Conservation (phyloP, 768 basidiomycete species). For the Leccinum variicolor region DNA sequence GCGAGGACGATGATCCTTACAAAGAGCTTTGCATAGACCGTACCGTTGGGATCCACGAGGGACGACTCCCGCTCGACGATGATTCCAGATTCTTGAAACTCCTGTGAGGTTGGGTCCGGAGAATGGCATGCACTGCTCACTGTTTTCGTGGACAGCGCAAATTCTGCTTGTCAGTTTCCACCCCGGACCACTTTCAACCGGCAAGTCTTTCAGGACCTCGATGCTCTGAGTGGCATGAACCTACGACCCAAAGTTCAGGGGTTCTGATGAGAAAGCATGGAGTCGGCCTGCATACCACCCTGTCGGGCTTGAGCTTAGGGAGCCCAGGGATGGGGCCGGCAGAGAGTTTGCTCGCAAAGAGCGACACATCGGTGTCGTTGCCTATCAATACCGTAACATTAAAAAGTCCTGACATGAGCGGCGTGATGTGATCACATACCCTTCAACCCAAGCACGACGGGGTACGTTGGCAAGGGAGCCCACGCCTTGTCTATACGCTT, state of each 20-base stretch:
- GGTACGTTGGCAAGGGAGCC: conserved; percentile 80
- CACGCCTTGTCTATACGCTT: conserved; percentile 55
- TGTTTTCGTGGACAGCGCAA: conserved; percentile 77
- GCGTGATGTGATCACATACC: conserved; percentile 30
- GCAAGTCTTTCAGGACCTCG: conserved; percentile 75
- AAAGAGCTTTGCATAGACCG: conserved; percentile 59
- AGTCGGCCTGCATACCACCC: conserved; percentile 46
- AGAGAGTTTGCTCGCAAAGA: conserved; percentile 52
- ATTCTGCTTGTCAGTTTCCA: conserved; percentile 72
- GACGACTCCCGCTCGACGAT: conserved; percentile 61
- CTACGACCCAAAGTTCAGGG: conserved; percentile 31
- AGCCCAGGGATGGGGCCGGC: conserved; percentile 54
- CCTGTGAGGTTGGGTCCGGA: background rate
- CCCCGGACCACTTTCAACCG: conserved; percentile 69
- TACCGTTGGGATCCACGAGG: conserved; percentile 61
- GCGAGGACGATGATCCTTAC: conserved; percentile 32
- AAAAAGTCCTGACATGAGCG: background rate
- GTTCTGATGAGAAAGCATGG: background rate
- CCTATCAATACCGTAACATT: conserved; percentile 31
- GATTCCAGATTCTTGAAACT: conserved; percentile 63
- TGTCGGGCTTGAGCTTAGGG: conserved; percentile 67
- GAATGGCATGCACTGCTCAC: conserved; percentile 38
- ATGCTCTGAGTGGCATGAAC: conserved; percentile 80
- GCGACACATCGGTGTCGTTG: conserved; percentile 59
- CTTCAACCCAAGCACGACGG: conserved; percentile 75